Evolutionary conservation across 306 rosid species (phyloP).

Genomic region (Corylus americana): DNA sequence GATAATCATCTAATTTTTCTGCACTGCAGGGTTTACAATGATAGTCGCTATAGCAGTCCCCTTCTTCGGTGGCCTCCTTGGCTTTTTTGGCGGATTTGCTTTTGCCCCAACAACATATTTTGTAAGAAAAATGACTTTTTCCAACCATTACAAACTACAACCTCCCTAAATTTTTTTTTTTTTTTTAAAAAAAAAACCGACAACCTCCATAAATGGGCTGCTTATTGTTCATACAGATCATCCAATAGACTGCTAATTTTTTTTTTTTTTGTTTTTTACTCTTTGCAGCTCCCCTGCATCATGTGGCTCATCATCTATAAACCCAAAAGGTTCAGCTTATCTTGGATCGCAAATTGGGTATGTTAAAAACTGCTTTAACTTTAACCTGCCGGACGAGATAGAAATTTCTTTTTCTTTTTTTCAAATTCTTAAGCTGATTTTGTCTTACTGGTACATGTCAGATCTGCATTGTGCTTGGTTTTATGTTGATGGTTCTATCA

Average conservation of each 20-base stretch:
- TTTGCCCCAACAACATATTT: slow-evolving; percentile 86
- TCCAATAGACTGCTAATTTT: background rate
- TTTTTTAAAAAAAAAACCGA: too few species aligned
- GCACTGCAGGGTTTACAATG: slow-evolving; percentile 59
- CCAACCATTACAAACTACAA: background rate
- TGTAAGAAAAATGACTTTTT: slow-evolving; percentile 41
- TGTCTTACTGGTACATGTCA: slow-evolving; percentile 24
- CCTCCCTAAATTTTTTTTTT: too few species aligned
- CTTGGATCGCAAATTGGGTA: slow-evolving; percentile 80
- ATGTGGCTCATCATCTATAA: slow-evolving; percentile 71
- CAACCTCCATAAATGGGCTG: background rate
- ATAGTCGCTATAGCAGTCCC: slow-evolving; percentile 60
- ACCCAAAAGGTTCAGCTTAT: slow-evolving; percentile 57
- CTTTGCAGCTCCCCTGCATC: slow-evolving; percentile 75
- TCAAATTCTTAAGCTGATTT: background rate
- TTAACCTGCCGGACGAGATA: background rate
- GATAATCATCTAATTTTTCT: background rate
- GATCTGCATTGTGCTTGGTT: slow-evolving; percentile 69
- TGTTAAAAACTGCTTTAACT: background rate
- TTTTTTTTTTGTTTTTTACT: background rate
- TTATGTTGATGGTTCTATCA: slow-evolving; percentile 57
- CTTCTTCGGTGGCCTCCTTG: slow-evolving; percentile 82
- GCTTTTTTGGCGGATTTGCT: slow-evolving; percentile 88
- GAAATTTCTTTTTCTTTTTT: background rate
- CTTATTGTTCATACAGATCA: background rate